Evolutionary conservation across 2,329 filamentous ascomycete genomes (phyloP), one percentile per base, ranked within the genome.

Genomic region (Pyricularia grisea): DNA sequence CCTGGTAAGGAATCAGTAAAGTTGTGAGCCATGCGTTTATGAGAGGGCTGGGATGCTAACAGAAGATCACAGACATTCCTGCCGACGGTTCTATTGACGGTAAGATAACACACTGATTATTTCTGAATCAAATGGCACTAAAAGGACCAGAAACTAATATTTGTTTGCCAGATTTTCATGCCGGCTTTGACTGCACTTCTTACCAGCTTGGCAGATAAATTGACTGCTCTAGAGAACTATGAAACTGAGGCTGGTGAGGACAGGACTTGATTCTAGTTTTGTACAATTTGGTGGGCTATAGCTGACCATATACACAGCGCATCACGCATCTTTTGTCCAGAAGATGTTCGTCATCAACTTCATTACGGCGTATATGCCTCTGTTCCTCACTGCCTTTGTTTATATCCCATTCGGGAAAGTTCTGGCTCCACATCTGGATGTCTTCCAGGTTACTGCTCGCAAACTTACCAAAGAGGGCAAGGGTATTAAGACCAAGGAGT

Each of bases 291-390:
- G 9, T 17, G 17, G 20, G 6, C 9, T 23, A 27, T 0, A 27
- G 28, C 65, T 66, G n/a, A 66, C 65, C 11, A 20, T 27, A 14
- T 27, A 75, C 33, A 27, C 72, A 88, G 90, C 89, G 17, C 91
- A 97, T 74, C 88, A 97, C 70, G 88, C 91, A 25, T 91, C 94
- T 1, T 87, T 97, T 76, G 92, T 95, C 0, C 89, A 92, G 70
- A 99, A 99, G 82, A 91, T 97, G 42, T 98, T 99, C 75, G 89
- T 98, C 42, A 85, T 94, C 75, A 92, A 91, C 81, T 92, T 93
- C 80, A 92, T 93, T 78, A 92, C 90, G 14, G 91, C 91, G 4
- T 94, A 93, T 75, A 82, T 93, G 0, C 90, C 90, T 0, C 90
- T 92, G 65, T 84, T 93, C 71, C 81, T 94, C 7, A 93, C 90